Percentiles rank a stretch among this genome's conserved stretches.
These are phyloP conservation scores for Thalassiosira profunda DNA, from an alignment of 108 stramenopile genomes.

Conservation along the genomic window DNA sequence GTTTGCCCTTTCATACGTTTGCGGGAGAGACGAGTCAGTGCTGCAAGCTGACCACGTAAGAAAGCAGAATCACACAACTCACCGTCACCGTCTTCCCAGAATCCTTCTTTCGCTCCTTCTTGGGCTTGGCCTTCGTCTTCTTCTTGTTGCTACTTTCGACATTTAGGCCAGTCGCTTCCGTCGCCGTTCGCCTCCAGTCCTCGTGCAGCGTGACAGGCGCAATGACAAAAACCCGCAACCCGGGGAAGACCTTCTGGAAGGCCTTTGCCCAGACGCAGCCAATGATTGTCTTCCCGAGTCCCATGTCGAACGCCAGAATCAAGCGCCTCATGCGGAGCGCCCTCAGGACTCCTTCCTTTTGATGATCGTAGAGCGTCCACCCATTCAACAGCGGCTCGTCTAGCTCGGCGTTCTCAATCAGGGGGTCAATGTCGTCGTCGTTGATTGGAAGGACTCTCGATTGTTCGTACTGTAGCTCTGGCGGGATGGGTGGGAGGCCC, in stretches of 20 bases:
- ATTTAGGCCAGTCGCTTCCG: slow-evolving; percentile 57
- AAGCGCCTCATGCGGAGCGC: slow-evolving; percentile 71
- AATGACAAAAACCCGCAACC: slow-evolving; percentile 63
- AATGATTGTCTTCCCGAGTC: slow-evolving; percentile 80
- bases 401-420: slow-evolving; percentile 69
- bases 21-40: too few relatives aligned
- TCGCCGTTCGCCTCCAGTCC: slow-evolving; percentile 82
- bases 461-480: slow-evolving; percentile 31
- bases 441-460: slow-evolving; percentile 30
- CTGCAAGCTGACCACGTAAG: too few relatives aligned
- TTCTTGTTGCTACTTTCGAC: slow-evolving; percentile 34
- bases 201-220: slow-evolving; percentile 70
- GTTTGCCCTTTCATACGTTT: slow-evolving; percentile 9
- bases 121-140: slow-evolving; percentile 14
- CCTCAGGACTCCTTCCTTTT: slow-evolving; percentile 68
- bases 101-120: slow-evolving; percentile 12
- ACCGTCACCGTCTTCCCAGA: slow-evolving; percentile 14
- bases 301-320: slow-evolving; percentile 89
- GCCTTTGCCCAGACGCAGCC: slow-evolving; percentile 81
- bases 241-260: slow-evolving; percentile 58
- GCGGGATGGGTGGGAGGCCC: slow-evolving; percentile 20
- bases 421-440: slow-evolving; percentile 27
- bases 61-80: too few relatives aligned
- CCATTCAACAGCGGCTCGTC: slow-evolving; percentile 64
- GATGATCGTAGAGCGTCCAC: slow-evolving; percentile 82